Conservation (phyloP, 1,284 basidiomycete genomes). For the Puccinia horiana region DNA sequence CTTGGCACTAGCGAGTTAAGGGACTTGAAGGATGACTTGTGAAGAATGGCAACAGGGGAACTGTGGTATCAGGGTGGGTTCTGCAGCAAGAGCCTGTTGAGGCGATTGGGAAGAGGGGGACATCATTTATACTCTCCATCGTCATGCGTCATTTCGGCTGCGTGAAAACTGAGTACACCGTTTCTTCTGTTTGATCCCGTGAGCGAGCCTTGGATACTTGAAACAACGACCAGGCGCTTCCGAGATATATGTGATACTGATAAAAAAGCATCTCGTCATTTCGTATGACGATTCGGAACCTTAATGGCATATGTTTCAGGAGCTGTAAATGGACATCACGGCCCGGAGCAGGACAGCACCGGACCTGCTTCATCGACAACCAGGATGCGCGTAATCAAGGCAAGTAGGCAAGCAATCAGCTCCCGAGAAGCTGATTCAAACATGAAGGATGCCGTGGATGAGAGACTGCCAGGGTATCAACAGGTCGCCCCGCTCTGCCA, state of each 20-base stretch:
- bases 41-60: not conserved
- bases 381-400: not conserved
- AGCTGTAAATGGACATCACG: not conserved
- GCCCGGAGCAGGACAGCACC: not conserved
- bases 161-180: not conserved
- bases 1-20: not conserved
- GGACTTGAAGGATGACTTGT: not conserved
- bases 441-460: not conserved
- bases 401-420: not conserved
- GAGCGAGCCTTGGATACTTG: not conserved
- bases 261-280: not conserved
- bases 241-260: not conserved
- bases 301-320: not conserved
- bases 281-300: not conserved
- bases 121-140: not conserved
- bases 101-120: not conserved
- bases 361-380: not conserved
- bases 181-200: not conserved
- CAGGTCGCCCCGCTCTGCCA: too few relatives aligned
- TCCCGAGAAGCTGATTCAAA: not conserved
- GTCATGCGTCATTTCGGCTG: not conserved
- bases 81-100: not conserved
- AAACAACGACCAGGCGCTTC: conserved; percentile 3
- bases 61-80: not conserved
- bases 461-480: too few relatives aligned